phyloP scores from a whole-genome alignment of 805 yeast genomes.

The Candida hispaniensis region DNA sequence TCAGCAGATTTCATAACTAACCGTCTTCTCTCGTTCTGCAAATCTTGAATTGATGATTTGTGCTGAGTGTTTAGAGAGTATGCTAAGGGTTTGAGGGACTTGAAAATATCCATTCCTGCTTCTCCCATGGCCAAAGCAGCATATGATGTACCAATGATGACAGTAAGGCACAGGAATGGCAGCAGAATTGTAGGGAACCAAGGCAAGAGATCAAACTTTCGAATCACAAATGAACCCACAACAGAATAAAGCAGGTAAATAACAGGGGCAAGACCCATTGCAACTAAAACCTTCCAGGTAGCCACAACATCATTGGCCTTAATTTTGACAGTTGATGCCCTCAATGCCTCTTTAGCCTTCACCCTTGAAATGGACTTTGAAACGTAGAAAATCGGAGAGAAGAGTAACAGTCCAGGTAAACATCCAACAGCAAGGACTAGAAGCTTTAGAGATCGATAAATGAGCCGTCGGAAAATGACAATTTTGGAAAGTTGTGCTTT shows the following conservation, averaged over 20 bases:
- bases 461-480: constrained; percentile 36
- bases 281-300: constrained; percentile 89
- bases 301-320: constrained; percentile 91
- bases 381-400: constrained; percentile 77
- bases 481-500: constrained; percentile 40
- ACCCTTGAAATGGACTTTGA: constrained; percentile 62
- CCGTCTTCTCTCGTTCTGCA: constrained; percentile 50
- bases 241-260: constrained; percentile 70
- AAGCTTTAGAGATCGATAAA: constrained; percentile 49
- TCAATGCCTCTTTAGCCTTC: constrained; percentile 71
- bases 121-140: constrained; percentile 91
- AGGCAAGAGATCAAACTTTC: constrained; percentile 24
- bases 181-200: constrained; percentile 46
- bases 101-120: constrained; percentile 79
- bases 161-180: constrained; percentile 34
- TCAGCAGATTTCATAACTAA: constrained; percentile 68
- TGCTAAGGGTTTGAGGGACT: constrained; percentile 71
- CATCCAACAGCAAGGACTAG: constrained; percentile 50
- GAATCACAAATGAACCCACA: constrained; percentile 30
- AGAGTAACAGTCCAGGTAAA: constrained; percentile 79
- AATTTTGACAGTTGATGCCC: constrained; percentile 79
- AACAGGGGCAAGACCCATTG: constrained; percentile 81
- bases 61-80: constrained; percentile 33
- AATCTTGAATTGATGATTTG: constrained; percentile 35
- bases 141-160: constrained; percentile 39